Percentiles rank a stretch among this genome's conserved stretches.
Conservation (phyloP, 495 filamentous ascomycete genomes). For the Annulohypoxylon stygium region DNA sequence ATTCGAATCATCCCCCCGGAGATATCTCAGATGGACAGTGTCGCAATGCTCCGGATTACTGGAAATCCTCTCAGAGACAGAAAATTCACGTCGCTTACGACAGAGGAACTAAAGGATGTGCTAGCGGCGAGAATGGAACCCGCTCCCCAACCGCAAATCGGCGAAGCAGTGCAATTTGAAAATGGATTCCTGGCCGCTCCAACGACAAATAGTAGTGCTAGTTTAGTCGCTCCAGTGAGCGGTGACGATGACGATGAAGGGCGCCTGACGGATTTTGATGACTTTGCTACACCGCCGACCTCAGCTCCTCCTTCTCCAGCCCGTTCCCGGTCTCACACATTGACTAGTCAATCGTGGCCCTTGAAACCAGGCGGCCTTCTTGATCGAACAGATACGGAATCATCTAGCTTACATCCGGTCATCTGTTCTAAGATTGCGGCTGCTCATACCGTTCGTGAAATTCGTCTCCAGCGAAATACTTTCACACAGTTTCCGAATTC, state of each 20-base stretch:
- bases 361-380: slow-evolving; percentile 78
- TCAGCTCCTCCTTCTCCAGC: slow-evolving; percentile 62
- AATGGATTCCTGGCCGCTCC: slow-evolving; percentile 35
- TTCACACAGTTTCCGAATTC: slow-evolving; percentile 76
- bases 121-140: slow-evolving; percentile 78
- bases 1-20: slow-evolving; percentile 79
- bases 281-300: slow-evolving; percentile 70
- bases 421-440: slow-evolving; percentile 63
- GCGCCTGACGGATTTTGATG: slow-evolving; percentile 74
- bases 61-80: slow-evolving; percentile 91
- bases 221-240: slow-evolving; percentile 14
- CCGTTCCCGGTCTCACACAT: slow-evolving; percentile 57
- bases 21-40: slow-evolving; percentile 82
- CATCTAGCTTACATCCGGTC: slow-evolving; percentile 65
- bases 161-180: slow-evolving; percentile 44
- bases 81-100: slow-evolving; percentile 82
- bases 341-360: slow-evolving; percentile 66
- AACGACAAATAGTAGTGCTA: slow-evolving; percentile 2
- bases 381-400: slow-evolving; percentile 76
- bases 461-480: slow-evolving; percentile 82
- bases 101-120: slow-evolving; percentile 84
- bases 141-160: slow-evolving; percentile 43
- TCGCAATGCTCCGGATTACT: slow-evolving; percentile 78
- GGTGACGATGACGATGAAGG: slow-evolving; percentile 56
- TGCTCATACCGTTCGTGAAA: slow-evolving; percentile 61